Conservation (phyloP, 148 eudicot species). For the Silene uniflora region DNA sequence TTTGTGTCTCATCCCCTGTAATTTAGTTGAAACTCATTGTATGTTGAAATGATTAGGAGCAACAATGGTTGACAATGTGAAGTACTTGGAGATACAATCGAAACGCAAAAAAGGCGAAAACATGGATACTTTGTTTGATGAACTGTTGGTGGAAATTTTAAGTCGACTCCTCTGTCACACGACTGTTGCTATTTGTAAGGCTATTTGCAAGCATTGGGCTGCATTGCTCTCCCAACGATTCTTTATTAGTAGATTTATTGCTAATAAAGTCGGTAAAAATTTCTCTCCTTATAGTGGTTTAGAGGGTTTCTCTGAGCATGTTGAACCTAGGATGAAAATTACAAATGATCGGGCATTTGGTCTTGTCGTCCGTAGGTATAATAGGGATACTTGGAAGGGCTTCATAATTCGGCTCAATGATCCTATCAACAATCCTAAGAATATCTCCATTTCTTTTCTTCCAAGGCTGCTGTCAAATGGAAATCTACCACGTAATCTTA, state of each 20-base stretch:
- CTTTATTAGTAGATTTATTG: background rate
- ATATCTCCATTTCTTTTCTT: background rate
- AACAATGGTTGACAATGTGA: too few species aligned
- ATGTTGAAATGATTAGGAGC: too few species aligned
- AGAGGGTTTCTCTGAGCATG: too few species aligned
- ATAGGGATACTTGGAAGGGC: background rate
- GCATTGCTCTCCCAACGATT: conserved; percentile 2
- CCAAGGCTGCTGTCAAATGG: background rate
- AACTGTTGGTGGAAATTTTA: background rate
- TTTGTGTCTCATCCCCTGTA: too few species aligned
- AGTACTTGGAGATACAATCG: too few species aligned
- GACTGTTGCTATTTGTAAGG: background rate
- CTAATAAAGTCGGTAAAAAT: background rate
- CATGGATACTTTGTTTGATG: background rate
- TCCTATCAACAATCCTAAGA: too few species aligned
- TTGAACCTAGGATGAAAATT: too few species aligned
- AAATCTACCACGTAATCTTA: background rate
- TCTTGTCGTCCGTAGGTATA: background rate
- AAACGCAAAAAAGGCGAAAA: too few species aligned
- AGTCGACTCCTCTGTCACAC: conserved; percentile 2
- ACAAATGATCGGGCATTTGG: background rate
- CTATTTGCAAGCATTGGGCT: conserved; percentile 7
- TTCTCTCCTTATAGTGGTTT: too few species aligned
- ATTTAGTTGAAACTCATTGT: too few species aligned
- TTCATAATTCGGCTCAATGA: too few species aligned